Percentiles rank a stretch among this genome's conserved stretches.
These are phyloP conservation scores for Ambispora gerdemannii DNA, from an alignment of 192 early-diverging fungal genomes.

Conservation along the genomic window DNA sequence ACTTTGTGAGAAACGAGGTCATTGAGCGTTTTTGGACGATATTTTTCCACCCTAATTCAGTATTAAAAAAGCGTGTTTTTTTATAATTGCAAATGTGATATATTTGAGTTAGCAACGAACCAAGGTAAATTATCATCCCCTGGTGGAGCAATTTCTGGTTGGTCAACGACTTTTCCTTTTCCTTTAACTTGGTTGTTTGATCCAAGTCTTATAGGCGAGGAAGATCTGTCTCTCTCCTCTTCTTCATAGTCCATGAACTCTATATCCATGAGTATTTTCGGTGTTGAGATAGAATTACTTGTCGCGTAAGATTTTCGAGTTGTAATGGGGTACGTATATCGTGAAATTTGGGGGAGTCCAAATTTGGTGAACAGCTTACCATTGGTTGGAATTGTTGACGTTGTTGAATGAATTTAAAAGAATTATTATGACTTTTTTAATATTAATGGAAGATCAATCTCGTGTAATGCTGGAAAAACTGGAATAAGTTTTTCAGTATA, in stretches of 20 bases:
- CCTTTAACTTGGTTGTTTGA: neutral
- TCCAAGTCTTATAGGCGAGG: neutral
- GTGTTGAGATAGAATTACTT: no score
- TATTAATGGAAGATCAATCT: no score
- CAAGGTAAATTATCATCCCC: conserved; percentile 22
- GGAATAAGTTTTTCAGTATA: no score
- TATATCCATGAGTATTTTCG: neutral
- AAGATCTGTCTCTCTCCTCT: neutral
- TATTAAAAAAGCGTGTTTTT: neutral
- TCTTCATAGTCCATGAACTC: neutral
- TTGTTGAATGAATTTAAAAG: no score
- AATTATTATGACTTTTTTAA: no score
- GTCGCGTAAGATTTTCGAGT: no score
- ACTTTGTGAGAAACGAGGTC: conserved; percentile 93
- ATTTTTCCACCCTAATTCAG: conserved; percentile 89
- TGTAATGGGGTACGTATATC: no score
- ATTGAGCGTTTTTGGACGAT: conserved; percentile 81
- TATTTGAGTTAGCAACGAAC: neutral
- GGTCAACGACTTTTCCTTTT: neutral
- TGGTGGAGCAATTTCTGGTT: neutral
- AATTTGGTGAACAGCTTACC: no score
- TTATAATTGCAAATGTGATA: neutral
- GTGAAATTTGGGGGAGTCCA: no score
- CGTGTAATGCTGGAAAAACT: no score
- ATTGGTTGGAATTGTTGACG: no score